These are phyloP conservation scores for Hevea brasiliensis DNA, from an alignment of 345 rosid species.

Conservation along the genomic window DNA sequence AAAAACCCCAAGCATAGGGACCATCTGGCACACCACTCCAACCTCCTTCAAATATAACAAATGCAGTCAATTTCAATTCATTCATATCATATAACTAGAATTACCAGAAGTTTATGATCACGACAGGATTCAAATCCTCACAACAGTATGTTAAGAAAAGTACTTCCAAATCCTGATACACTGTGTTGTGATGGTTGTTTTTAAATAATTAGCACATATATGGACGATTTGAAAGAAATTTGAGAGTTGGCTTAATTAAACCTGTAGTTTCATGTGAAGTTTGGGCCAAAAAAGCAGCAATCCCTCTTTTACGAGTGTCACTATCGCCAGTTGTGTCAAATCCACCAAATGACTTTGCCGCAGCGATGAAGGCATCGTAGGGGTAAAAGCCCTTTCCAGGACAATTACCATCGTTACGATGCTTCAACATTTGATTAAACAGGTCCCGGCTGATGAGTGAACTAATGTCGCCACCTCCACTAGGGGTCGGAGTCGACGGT, in stretches of 20 bases:
- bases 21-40: constrained; percentile 62
- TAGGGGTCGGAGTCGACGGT: neutral
- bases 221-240: too few species aligned
- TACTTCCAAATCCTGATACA: too few species aligned
- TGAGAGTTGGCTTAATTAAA: too few species aligned
- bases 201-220: too few species aligned
- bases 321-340: neutral
- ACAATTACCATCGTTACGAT: neutral
- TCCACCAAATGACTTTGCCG: neutral
- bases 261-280: neutral
- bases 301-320: neutral
- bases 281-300: neutral
- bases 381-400: neutral
- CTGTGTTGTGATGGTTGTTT: too few species aligned
- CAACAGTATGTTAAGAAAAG: too few species aligned
- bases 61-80: too few species aligned
- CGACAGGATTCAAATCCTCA: too few species aligned
- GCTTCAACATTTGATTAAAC: neutral
- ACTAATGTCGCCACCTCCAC: neutral
- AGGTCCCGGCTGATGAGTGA: neutral
- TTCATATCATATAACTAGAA: too few species aligned
- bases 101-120: too few species aligned
- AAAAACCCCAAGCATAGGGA: constrained; percentile 39
- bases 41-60: constrained; percentile 48
- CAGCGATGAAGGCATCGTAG: neutral